A percentile compares a stretch with the other conserved stretches of the same genome.
These are phyloP conservation scores for Penicillium silybi DNA, from an alignment of 495 filamentous ascomycete species.

Conservation along the genomic window DNA sequence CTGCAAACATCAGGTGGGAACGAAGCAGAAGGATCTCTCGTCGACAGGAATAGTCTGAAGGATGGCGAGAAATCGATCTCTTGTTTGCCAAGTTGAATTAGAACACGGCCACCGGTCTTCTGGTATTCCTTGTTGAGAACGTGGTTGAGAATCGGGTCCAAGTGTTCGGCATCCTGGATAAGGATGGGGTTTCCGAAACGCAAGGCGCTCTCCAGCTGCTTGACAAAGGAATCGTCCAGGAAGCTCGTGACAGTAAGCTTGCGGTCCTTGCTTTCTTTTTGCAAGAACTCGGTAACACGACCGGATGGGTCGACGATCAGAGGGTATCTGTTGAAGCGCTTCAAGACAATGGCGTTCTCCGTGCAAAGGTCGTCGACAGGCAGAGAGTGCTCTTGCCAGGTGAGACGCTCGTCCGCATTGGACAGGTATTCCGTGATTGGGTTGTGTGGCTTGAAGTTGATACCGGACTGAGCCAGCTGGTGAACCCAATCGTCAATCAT, in stretches of 20 bases:
- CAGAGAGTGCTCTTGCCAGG: constrained; percentile 91
- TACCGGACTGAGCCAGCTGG: constrained; percentile 84
- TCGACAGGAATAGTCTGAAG: constrained; percentile 94
- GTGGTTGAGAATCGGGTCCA: constrained; percentile 96
- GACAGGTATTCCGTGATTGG: constrained; percentile 95
- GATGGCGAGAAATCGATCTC: constrained; percentile 98
- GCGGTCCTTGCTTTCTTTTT: constrained; percentile 88
- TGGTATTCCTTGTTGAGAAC: constrained; percentile 99
- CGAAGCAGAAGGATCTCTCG: constrained; percentile 88
- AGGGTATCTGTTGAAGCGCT: constrained; percentile 96
- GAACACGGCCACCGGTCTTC: constrained; percentile 96
- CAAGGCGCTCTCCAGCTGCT: constrained; percentile 92
- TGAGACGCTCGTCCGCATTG: constrained; percentile 88
- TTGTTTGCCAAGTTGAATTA: constrained; percentile 97
- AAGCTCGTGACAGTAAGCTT: constrained; percentile 97
- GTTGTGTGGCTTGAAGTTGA: constrained; percentile 89
- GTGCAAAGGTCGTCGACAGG: constrained; percentile 99
- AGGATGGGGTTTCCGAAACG: constrained; percentile 98
- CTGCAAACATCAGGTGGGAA: constrained; percentile 99
- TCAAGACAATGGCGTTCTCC: constrained; percentile 95
- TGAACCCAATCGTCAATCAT: constrained; percentile 98
- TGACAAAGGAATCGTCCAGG: constrained; percentile 95
- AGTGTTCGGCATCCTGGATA: constrained; percentile 95
- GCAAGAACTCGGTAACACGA: constrained; percentile 87
- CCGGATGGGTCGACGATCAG: constrained; percentile 98